Percentiles rank a stretch among this genome's conserved stretches.
phyloP scores from a whole-genome alignment of 148 eudicot species.

The Rheum nobile region DNA sequence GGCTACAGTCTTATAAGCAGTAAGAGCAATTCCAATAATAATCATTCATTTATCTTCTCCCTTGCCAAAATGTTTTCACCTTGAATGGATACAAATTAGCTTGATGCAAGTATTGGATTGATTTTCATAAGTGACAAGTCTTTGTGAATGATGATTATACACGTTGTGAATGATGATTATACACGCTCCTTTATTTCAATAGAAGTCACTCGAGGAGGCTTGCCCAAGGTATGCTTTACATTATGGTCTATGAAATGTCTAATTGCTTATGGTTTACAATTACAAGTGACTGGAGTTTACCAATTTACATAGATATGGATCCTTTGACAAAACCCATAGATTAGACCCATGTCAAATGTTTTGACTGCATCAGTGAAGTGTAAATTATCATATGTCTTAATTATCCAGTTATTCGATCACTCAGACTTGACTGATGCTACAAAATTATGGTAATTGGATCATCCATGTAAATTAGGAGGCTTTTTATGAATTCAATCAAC shows the following conservation, averaged over 20 bases:
- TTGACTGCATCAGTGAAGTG: neutral
- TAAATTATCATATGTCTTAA: neutral
- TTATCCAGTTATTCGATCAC: neutral
- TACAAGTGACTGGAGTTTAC: too few species aligned
- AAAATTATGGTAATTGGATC: neutral
- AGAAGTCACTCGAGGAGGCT: too few species aligned
- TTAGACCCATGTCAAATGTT: neutral
- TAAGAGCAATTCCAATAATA: conserved; percentile 10
- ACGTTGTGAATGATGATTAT: too few species aligned
- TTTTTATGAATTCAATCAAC: too few species aligned
- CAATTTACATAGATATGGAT: neutral
- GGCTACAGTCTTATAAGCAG: conserved; percentile 54
- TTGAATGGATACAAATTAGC: neutral
- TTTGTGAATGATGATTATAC: too few species aligned
- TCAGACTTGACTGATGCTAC: neutral
- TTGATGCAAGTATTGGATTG: conserved; percentile 47
- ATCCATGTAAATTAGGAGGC: neutral
- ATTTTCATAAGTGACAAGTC: conserved; percentile 64
- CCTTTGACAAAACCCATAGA: neutral
- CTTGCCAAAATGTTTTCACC: neutral
- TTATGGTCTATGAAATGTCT: neutral
- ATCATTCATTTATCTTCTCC: neutral
- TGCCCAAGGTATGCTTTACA: conserved; percentile 34
- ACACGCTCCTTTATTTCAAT: too few species aligned
- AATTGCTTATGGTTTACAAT: too few species aligned